phyloP scores from a whole-genome alignment of 192 early-diverging fungal genomes.

The Coemansia asiatica region DNA sequence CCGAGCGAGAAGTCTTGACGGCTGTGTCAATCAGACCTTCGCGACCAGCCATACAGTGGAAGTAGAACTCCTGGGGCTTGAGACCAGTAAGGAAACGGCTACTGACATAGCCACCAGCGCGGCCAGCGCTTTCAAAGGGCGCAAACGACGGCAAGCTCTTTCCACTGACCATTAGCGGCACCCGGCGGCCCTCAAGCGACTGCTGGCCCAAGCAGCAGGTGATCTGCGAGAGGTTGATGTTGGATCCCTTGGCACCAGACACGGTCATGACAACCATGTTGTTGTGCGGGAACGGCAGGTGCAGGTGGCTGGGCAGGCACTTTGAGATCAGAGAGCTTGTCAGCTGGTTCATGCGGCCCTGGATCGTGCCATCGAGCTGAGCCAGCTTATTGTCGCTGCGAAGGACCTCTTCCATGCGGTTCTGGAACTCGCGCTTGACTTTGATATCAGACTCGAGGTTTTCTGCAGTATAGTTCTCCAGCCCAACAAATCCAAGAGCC shows the following conservation, averaged over 20 bases:
- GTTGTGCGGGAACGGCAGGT: slow-evolving; percentile 84
- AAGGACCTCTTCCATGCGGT: slow-evolving; percentile 82
- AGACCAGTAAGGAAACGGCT: slow-evolving; percentile 99
- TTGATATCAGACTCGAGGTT: slow-evolving; percentile 32
- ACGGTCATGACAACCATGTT: slow-evolving; percentile 99
- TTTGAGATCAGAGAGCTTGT: slow-evolving; percentile 57
- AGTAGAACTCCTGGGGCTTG: slow-evolving; percentile 89
- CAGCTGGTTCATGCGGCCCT: slow-evolving; percentile 76
- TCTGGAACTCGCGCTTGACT: slow-evolving; percentile 61
- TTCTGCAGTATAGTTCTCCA: slow-evolving; percentile 55
- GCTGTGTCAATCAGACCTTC: slow-evolving; percentile 99
- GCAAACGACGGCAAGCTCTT: slow-evolving; percentile 94
- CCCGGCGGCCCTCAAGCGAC: slow-evolving; percentile 95
- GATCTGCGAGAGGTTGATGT: slow-evolving; percentile 96
- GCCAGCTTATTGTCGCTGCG: slow-evolving; percentile 82
- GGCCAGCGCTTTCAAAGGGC: slow-evolving; percentile 84
- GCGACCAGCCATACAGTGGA: slow-evolving; percentile 98
- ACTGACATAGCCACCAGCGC: slow-evolving; percentile 95
- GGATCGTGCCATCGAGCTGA: slow-evolving; percentile 86
- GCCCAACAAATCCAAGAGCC: slow-evolving; percentile 71
- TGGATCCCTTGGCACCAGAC: slow-evolving; percentile 96
- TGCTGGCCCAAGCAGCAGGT: slow-evolving; percentile 97
- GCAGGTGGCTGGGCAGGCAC: slow-evolving; percentile 45
- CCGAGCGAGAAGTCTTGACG: slow-evolving; percentile 98
- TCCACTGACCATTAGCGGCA: slow-evolving; percentile 96